Conservation (phyloP, 169 alveolate genomes). For the Miamiensis avidus region DNA sequence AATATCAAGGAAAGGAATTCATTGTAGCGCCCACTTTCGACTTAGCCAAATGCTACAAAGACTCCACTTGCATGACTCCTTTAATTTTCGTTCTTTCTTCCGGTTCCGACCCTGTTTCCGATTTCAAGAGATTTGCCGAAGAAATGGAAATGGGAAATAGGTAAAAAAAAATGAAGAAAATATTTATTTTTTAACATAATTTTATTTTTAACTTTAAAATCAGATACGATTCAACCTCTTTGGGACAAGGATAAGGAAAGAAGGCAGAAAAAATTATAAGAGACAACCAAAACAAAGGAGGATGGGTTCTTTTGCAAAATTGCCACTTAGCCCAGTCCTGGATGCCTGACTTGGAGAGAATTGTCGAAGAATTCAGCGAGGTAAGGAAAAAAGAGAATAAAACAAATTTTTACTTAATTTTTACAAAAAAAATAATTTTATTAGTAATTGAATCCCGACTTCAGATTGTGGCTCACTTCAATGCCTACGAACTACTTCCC, state of each 20-base stretch:
- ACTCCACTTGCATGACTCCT: conserved; percentile 88
- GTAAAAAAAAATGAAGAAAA: conserved; percentile 62
- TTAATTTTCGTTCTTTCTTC: conserved; percentile 90
- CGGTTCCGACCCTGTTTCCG: conserved; percentile 94
- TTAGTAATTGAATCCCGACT: conserved; percentile 54
- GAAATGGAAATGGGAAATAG: conserved; percentile 75
- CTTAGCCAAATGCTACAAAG: conserved; percentile 83
- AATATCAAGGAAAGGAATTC: conserved; percentile 85
- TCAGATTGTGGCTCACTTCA: conserved; percentile 93
- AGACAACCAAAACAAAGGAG: conserved; percentile 87
- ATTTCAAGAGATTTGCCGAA: conserved; percentile 85
- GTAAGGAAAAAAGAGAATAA: conserved; percentile 51
- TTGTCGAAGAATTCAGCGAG: conserved; percentile 85
- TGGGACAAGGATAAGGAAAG: conserved; percentile 89
- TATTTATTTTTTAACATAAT: conserved; percentile 70
- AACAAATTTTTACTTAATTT: too few relatives aligned
- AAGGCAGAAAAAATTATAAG: conserved; percentile 85
- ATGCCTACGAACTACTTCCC: conserved; percentile 93
- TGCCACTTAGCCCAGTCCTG: conserved; percentile 94
- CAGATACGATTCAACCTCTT: conserved; percentile 76
- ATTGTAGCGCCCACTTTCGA: conserved; percentile 93
- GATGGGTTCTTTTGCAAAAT: conserved; percentile 93
- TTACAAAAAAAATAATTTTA: too few relatives aligned
- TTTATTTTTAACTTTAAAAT: conserved; percentile 75
- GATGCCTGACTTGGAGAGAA: conserved; percentile 91